Conservation (phyloP, 495 filamentous ascomycete species). For the Penicillium cataractarum region DNA sequence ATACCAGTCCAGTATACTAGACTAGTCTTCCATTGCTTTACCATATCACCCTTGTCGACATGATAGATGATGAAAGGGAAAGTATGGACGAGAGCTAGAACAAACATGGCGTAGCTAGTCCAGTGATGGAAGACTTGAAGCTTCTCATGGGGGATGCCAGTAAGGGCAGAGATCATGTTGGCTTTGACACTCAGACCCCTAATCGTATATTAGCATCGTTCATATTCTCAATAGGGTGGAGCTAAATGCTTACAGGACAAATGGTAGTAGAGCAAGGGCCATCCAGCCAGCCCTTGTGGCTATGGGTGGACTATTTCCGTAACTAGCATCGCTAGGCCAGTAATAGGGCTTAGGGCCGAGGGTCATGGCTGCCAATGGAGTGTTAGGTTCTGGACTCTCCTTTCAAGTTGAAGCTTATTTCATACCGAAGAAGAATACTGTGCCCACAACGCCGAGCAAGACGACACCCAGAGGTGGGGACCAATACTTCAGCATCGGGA, state of each 20-base stretch:
- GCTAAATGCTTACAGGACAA: conserved; percentile 47
- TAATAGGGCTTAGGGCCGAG: conserved; percentile 59
- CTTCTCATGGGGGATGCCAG: conserved; percentile 56
- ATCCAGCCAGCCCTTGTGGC: conserved; percentile 57
- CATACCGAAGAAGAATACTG: conserved; percentile 37
- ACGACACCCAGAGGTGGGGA: conserved; percentile 29
- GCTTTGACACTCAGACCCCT: conserved; percentile 39
- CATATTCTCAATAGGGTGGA: not conserved
- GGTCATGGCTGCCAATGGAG: conserved; percentile 42
- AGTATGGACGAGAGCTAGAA: conserved; percentile 52
- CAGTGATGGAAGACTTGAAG: conserved; percentile 50
- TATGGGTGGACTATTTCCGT: conserved; percentile 54
- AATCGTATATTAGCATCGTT: conserved; percentile 6
- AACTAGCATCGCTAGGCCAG: conserved; percentile 56
- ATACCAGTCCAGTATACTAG: conserved; percentile 47
- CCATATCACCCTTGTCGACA: conserved; percentile 50
- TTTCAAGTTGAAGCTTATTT: conserved; percentile 1
- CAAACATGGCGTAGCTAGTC: conserved; percentile 52
- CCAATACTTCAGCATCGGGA: conserved; percentile 26
- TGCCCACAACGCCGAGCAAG: conserved; percentile 26
- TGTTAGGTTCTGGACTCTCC: conserved; percentile 17
- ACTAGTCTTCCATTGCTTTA: conserved; percentile 44
- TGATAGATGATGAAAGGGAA: conserved; percentile 56
- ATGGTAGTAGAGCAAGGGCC: conserved; percentile 54
- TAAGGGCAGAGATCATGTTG: conserved; percentile 51